Percentiles rank a stretch among this genome's conserved stretches.
Evolutionary conservation across 2,329 filamentous ascomycete species (phyloP).

Genomic region (Knufia fluminis): DNA sequence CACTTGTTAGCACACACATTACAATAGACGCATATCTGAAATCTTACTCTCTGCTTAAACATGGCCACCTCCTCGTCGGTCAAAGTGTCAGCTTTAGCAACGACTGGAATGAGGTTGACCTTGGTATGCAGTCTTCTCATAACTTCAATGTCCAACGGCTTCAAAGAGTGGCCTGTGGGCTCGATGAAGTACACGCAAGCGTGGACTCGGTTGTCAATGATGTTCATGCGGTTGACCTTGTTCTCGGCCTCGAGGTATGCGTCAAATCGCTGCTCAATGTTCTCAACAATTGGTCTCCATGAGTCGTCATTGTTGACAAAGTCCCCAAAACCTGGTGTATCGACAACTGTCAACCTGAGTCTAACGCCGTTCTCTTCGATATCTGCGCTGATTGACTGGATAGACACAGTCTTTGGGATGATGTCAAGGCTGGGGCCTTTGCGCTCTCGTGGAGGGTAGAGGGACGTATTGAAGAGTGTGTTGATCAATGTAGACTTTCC

Average conservation of each 20-base stretch:
- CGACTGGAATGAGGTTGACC: constrained; percentile 98
- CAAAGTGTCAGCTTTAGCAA: constrained; percentile 95
- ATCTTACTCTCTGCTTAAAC: constrained; percentile 91
- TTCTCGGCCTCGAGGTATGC: constrained; percentile 98
- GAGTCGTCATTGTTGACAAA: constrained; percentile 99
- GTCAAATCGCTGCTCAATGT: constrained; percentile 98
- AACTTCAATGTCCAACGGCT: constrained; percentile 97
- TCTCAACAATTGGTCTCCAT: constrained; percentile 97
- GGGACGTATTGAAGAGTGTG: constrained; percentile 97
- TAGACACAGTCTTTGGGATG: constrained; percentile 94
- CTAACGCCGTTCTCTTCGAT: constrained; percentile 98
- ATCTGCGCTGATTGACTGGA: constrained; percentile 88
- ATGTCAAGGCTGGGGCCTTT: constrained; percentile 96
- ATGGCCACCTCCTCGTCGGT: constrained; percentile 90
- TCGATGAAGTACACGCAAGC: constrained; percentile 99
- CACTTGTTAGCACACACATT: constrained; percentile 22
- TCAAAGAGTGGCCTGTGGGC: constrained; percentile 94
- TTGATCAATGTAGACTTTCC: constrained; percentile 99
- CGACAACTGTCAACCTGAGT: constrained; percentile 89
- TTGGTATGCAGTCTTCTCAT: constrained; percentile 99
- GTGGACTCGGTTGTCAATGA: constrained; percentile 97
- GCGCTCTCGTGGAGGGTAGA: constrained; percentile 97
- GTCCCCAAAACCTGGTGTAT: constrained; percentile 95
- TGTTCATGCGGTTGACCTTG: constrained; percentile 99
- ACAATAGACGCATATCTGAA: not conserved